Base-by-base conservation (phyloP, 2,329 filamentous ascomycete genomes). In the Claviceps paspali region DNA sequence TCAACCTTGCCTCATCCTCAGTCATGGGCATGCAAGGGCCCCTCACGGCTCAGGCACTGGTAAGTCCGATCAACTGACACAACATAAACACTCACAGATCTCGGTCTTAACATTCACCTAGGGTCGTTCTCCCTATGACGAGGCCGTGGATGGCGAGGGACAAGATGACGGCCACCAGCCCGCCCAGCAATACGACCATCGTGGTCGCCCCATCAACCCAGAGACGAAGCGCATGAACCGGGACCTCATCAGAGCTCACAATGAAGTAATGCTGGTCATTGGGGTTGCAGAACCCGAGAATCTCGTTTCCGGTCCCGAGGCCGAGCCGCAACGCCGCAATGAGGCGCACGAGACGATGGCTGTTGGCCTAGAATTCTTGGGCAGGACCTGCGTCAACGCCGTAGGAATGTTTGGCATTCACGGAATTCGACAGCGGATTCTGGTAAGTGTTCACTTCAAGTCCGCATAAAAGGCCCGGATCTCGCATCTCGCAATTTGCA, bases 221-320 rank as follows among this genome's bases (percentile, higher is more conserved):
- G 62, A 66, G 36, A 73, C 69, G 1, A 70, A 66, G 47, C 57
- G 59, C 10, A 64, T 73, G 43, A 74, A 73, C 44, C 63, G 65
- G 34, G 66, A 72, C 40, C 64, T 75, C 23, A 69, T 76, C 19
- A 62, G 72, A 36, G 65, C 72, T 8, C 72, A 76, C 47, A 76
- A 76, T 44, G 71, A 76, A 44, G 72, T 76, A 3, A 76, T 76
- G 72, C 61, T 67, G 14, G 70, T 74, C 8, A 76, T 76, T 28
- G 72, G 72, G 5, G 72, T 76, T 4, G 72, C 71, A 7, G 72
- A 76, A 46, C 67, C 70, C 11, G 71, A 76, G 37, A 65, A 63
- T 35, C 54, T 54, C 6, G 47, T 48, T 4, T 49, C 55, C 17
- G 57, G 60, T 4, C 54, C 57, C 5, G 59, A 65, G 36, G 50